Base-by-base conservation (phyloP, 371 early-diverging fungal genomes). In the Rhizomucor miehei region DNA sequence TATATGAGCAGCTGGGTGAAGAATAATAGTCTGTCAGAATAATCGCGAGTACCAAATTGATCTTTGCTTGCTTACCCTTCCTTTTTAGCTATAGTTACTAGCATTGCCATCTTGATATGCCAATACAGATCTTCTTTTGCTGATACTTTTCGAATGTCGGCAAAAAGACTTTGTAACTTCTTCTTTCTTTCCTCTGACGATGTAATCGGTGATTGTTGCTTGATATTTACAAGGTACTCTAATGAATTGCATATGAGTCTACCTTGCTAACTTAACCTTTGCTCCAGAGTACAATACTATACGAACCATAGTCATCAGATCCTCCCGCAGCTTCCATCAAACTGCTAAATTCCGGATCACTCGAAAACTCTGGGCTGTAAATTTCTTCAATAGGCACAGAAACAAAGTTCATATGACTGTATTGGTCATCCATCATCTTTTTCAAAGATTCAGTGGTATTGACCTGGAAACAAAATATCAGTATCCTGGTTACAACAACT, bases 71-170 rank as follows among this genome's bases (percentile, higher is more conserved):
- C 29, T 63, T 67, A 76, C 74, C 67, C 62, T 67, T 73, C 73
- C 19, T 71, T 61, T 56, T 60, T 52, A 9, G 75, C 77, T 1
- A 69, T 48, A 17, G 51, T 51, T 10, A 69, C 53, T 11, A 89
- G 62, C 63, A 89, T 75, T 6, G 73, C 68, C 54, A 80, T 72
- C 54, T 86, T 87, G 24, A 89, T 63, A 25, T 80, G 78, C 56
- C 80, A 81, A 38, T 85, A 65, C 25, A 86, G 59, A 49, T 77
- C 75, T 54, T 84, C 86, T 45, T 78, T 84, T 24, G 83, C 77
- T 11, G 85, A 73, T 21, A 69, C 58, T 25, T 74, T 84, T 9
- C 66, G 75, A 19, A 82, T 71, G 11, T 52, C 56, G 16, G 29
- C 19, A 39, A 79, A 79, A 5, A 79, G 20, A 13, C 35, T n/a